These are phyloP conservation scores for Talaromyces wortmannii DNA, from an alignment of 495 filamentous ascomycete genomes.

Conservation along the genomic window DNA sequence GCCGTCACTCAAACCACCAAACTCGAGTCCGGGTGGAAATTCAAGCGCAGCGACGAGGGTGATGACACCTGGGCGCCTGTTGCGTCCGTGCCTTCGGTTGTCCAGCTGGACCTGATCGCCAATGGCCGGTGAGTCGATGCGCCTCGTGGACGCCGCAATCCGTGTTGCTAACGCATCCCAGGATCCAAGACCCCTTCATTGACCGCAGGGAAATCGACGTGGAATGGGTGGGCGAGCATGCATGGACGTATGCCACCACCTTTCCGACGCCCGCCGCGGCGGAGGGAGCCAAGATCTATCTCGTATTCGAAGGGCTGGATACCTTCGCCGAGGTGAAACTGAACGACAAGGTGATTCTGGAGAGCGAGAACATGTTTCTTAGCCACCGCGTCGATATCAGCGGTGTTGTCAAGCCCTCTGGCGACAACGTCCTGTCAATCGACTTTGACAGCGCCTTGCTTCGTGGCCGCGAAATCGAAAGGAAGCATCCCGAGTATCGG, in stretches of 20 bases:
- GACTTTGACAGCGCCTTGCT: constrained; percentile 46
- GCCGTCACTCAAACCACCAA: background rate
- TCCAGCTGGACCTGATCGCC: constrained; percentile 70
- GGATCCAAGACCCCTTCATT: constrained; percentile 62
- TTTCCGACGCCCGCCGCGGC: constrained; percentile 44
- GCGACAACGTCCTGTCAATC: constrained; percentile 45
- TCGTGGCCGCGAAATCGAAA: constrained; percentile 38
- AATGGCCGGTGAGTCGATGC: constrained; percentile 38
- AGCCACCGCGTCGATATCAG: constrained; percentile 67
- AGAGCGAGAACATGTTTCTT: constrained; percentile 77
- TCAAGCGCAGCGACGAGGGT: constrained; percentile 5
- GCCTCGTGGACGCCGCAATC: too few relatives aligned
- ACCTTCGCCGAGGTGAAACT: constrained; percentile 75
- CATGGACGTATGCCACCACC: constrained; percentile 64
- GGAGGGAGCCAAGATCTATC: constrained; percentile 30
- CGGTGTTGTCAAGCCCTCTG: constrained; percentile 37
- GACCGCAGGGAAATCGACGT: constrained; percentile 72
- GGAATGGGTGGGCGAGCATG: constrained; percentile 79
- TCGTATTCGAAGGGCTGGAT: constrained; percentile 78
- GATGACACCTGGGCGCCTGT: constrained; percentile 57
- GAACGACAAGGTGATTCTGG: constrained; percentile 60
- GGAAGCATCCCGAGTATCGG: constrained; percentile 36
- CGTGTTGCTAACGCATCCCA: too few relatives aligned
- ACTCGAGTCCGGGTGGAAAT: background rate
- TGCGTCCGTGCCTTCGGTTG: constrained; percentile 61